phyloP scores from a whole-genome alignment of 169 alveolate species.

The Eimeria acervulina region DNA sequence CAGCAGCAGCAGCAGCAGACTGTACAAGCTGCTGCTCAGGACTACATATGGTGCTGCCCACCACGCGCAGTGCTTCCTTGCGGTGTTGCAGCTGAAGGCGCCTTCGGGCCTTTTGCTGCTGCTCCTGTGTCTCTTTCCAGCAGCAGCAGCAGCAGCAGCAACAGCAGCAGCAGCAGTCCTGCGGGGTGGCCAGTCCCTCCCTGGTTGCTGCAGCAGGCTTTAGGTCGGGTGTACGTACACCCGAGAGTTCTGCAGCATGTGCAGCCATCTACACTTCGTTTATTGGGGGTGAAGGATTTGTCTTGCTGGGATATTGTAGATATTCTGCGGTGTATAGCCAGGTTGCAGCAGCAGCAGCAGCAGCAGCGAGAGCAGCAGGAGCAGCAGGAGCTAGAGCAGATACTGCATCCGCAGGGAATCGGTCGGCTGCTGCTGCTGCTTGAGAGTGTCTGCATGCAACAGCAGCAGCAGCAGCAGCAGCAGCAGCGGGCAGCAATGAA shows the following conservation, averaged over 20 bases:
- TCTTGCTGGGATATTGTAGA: slow-evolving; percentile 76
- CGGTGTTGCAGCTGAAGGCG: background rate
- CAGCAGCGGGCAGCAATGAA: slow-evolving; percentile 67
- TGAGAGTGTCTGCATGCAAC: slow-evolving; percentile 32
- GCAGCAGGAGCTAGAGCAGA: slow-evolving; percentile 7
- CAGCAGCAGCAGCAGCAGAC: slow-evolving; percentile 38
- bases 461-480: slow-evolving; percentile 37
- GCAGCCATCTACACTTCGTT: background rate
- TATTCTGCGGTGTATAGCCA: slow-evolving; percentile 42
- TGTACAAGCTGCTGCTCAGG: background rate
- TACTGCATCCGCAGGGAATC: slow-evolving; percentile 67
- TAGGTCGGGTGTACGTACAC: slow-evolving; percentile 65
- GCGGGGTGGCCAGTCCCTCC: slow-evolving; percentile 62
- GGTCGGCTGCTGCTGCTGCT: slow-evolving; percentile 60
- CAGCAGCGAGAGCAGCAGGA: background rate
- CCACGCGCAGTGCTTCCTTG: slow-evolving; percentile 48
- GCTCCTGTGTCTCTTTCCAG: background rate
- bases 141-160: background rate
- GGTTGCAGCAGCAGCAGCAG: slow-evolving; percentile 4
- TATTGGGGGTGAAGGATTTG: slow-evolving; percentile 69
- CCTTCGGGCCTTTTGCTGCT: background rate
- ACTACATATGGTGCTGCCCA: slow-evolving; percentile 64
- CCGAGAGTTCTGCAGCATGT: slow-evolving; percentile 54
- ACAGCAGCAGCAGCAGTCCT: slow-evolving; percentile 7
- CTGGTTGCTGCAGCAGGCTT: slow-evolving; percentile 29